These are phyloP conservation scores for Acanthamoeba divionensis DNA, from an alignment of 208 protist genomes.

Conservation along the genomic window DNA sequence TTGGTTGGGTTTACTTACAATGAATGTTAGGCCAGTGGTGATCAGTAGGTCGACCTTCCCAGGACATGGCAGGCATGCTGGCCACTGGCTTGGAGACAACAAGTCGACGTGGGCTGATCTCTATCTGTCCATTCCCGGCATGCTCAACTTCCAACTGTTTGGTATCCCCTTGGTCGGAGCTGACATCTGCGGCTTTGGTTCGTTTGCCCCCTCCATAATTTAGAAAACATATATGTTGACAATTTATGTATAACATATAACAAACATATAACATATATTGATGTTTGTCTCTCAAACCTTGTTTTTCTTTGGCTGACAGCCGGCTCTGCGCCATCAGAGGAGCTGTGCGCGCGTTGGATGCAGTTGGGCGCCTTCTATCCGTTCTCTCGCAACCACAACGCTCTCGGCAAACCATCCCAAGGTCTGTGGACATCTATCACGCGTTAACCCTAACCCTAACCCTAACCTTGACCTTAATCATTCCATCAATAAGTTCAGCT, in stretches of 20 bases:
- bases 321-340: slow-evolving; percentile 63
- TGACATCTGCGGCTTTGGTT: slow-evolving; percentile 87
- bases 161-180: slow-evolving; percentile 86
- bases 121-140: slow-evolving; percentile 78
- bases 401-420: neutral
- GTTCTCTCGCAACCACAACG: slow-evolving; percentile 87
- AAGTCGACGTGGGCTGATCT: slow-evolving; percentile 66
- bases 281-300: neutral
- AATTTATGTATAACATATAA: neutral
- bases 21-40: slow-evolving; percentile 60
- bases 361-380: slow-evolving; percentile 86
- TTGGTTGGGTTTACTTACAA: no score
- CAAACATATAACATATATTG: neutral
- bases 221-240: slow-evolving; percentile 37
- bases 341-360: slow-evolving; percentile 86
- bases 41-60: slow-evolving; percentile 67
- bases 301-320: neutral
- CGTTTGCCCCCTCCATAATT: neutral
- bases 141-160: slow-evolving; percentile 84
- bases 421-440: neutral
- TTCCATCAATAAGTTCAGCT: neutral
- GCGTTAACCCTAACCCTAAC: no score
- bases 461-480: neutral
- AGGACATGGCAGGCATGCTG: slow-evolving; percentile 46
- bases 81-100: slow-evolving; percentile 89